Conservation (phyloP, 495 filamentous ascomycete species). For the Clohesyomyces aquaticus region DNA sequence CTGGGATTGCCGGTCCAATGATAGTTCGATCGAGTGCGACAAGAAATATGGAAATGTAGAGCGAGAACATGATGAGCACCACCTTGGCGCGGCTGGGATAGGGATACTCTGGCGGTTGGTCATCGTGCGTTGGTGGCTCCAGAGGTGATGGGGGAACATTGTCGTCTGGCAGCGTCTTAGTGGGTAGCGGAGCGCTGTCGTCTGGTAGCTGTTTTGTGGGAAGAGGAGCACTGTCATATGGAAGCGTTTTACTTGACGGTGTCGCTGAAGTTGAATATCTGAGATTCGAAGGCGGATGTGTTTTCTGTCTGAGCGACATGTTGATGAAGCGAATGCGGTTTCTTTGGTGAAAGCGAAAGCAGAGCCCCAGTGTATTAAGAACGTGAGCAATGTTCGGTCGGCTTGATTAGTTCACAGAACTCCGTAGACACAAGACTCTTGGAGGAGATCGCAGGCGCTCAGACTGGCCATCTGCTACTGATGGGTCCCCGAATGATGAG, state of each 20-base stretch:
- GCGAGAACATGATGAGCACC: slow-evolving; percentile 44
- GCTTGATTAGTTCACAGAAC: not conserved
- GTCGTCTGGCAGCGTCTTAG: too few relatives aligned
- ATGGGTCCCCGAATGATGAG: not conserved
- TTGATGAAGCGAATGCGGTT: not conserved
- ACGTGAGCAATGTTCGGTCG: not conserved
- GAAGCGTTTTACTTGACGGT: too few relatives aligned
- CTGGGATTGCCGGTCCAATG: slow-evolving; percentile 40
- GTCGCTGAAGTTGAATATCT: not conserved
- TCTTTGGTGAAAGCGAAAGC: not conserved
- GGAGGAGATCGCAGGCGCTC: not conserved
- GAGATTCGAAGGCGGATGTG: not conserved
- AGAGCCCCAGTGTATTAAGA: not conserved
- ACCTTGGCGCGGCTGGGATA: slow-evolving; percentile 21
- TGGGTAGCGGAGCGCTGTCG: too few relatives aligned
- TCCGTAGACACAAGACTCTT: not conserved
- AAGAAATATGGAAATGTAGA: slow-evolving; percentile 44
- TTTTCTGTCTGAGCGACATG: not conserved
- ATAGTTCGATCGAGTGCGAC: slow-evolving; percentile 41
- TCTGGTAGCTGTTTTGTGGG: too few relatives aligned
- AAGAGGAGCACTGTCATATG: too few relatives aligned
- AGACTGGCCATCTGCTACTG: not conserved
- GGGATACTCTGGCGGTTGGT: slow-evolving; percentile 6
- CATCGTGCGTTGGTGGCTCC: not conserved
- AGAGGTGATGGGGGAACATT: not conserved